Base-by-base conservation (phyloP, 2,329 filamentous ascomycete species). In the Penicillium occitanis region DNA sequence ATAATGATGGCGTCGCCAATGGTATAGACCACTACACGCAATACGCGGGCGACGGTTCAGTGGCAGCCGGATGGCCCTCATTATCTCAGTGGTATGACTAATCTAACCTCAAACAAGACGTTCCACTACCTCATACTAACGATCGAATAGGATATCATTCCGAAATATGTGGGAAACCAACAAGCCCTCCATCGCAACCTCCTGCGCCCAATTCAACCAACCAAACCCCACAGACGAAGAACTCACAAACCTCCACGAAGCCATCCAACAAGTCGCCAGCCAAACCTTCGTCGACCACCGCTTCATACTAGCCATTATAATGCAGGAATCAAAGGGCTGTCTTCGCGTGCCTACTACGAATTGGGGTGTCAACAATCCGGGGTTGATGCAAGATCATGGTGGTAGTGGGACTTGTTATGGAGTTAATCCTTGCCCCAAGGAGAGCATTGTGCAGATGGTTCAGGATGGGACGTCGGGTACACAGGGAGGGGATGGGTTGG, bases 271-370 rank as follows among this genome's bases (percentile, higher is more conserved):
- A 28, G 74, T 75, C 2, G 72, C 77, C 7, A 71, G 71, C 28
- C 70, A 63, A 44, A 66, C 64, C 19, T 30, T 35, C 6, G 64
- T 80, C 33, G 77, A 79, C 68, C 70, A 70, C 50, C 77, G 78
- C 53, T 77, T 78, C 61, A 76, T 80, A 66, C 72, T 80, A 1
- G 75, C 76, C 30, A 71, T 80, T 65, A 69, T 79, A 44, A 73
- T 80, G 70, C 78, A 80, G 66, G 78, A 80, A 69, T 77, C 73
- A 50, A 72, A 71, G 60, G 78, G 78, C 19, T 79, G 77, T 68
- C 76, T 80, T 11, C 76, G 78, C n/a, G 76, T 71, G 14, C 71
- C 67, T 2, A 79, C 76, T 2, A 78, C 76, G 17, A 73, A 74
- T 71, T 73, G 77, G 68, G 77, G 75, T 6, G 76, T 78, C 10